Conservation (phyloP, 306 rosid species). For the Cotoneaster glaucophyllus region DNA sequence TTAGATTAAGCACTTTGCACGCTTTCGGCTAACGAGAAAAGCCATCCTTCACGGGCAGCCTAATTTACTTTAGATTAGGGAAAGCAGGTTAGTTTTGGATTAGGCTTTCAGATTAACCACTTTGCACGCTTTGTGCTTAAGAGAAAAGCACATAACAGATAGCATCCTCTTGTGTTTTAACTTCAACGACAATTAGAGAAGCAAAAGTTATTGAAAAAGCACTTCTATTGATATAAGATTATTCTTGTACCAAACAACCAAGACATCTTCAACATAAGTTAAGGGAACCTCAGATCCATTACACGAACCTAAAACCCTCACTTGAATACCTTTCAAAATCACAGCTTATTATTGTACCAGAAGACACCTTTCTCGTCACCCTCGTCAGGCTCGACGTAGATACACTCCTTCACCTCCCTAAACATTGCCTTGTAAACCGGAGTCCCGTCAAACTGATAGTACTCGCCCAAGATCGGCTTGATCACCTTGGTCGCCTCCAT, state of each 20-base stretch:
- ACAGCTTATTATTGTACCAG: conserved; percentile 70
- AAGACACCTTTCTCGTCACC: conserved; percentile 44
- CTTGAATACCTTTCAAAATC: background rate
- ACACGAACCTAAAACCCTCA: background rate
- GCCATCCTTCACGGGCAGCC: too few species aligned
- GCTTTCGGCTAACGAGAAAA: too few species aligned
- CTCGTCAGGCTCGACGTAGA: conserved; percentile 71
- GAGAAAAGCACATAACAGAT: too few species aligned
- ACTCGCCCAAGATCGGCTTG: conserved; percentile 60
- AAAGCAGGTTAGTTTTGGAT: too few species aligned
- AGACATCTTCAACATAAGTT: conserved; percentile 7
- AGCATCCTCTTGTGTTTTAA: too few species aligned
- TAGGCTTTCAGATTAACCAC: too few species aligned
- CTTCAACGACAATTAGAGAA: background rate
- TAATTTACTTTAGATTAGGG: too few species aligned
- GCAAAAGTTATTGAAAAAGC: background rate
- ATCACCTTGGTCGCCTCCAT: conserved; percentile 87
- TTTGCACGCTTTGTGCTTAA: too few species aligned
- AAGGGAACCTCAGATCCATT: conserved; percentile 1
- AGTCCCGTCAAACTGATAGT: conserved; percentile 64
- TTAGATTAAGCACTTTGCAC: too few species aligned
- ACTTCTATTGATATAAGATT: background rate
- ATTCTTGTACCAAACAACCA: background rate
- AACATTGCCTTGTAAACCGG: conserved; percentile 58
- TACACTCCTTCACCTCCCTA: conserved; percentile 73